Evolutionary conservation across 2,329 filamentous ascomycete species (phyloP).

Genomic region (Alternaria sp.): DNA sequence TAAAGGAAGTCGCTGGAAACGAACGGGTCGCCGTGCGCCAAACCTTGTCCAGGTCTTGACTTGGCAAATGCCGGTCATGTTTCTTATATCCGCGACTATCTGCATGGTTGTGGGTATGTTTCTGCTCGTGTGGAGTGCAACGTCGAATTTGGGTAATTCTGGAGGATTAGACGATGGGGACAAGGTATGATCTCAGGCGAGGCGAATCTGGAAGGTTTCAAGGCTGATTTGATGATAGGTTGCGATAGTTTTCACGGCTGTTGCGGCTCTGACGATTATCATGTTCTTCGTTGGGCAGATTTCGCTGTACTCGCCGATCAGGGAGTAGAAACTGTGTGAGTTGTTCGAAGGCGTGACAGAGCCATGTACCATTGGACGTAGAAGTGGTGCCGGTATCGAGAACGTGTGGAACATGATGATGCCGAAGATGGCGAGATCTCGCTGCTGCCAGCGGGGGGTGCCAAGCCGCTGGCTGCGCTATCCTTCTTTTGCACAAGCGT

Average conservation of each 20-base stretch:
- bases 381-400: too few species aligned
- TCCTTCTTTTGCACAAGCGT: not conserved
- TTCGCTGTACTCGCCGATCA: slow-evolving; percentile 10
- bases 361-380: not conserved
- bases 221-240: slow-evolving; percentile 11
- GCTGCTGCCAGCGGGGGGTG: not conserved
- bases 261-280: slow-evolving; percentile 16
- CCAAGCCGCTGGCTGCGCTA: not conserved
- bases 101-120: slow-evolving; percentile 49
- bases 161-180: slow-evolving; percentile 32
- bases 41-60: slow-evolving; percentile 39
- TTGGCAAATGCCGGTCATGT: slow-evolving; percentile 49
- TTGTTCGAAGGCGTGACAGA: not conserved
- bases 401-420: not conserved
- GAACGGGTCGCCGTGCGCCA: slow-evolving; percentile 25
- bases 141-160: slow-evolving; percentile 22
- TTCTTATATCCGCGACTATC: slow-evolving; percentile 40
- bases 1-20: slow-evolving; percentile 24
- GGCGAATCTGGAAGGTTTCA: not conserved
- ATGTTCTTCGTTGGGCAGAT: slow-evolving; percentile 26
- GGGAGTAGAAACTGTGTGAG: not conserved
- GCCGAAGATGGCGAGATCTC: not conserved
- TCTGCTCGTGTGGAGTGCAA: slow-evolving; percentile 46
- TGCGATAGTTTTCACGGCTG: slow-evolving; percentile 20
- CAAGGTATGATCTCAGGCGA: not conserved